These are phyloP conservation scores for Populus deltoides DNA, from an alignment of 345 rosid genomes.

Conservation along the genomic window DNA sequence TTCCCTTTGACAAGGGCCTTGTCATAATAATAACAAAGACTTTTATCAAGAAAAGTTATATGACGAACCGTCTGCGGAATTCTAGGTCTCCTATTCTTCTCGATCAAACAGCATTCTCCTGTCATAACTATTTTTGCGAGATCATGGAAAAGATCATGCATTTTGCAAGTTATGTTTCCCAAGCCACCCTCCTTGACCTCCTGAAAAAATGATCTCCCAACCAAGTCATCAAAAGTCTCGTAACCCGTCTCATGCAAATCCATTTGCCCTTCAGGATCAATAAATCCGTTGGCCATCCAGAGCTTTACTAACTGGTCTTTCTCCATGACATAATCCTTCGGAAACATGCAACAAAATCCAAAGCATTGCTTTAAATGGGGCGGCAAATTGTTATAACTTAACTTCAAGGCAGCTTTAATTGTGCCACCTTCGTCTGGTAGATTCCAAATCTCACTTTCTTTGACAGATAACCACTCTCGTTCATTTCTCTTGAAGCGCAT, in stretches of 20 bases:
- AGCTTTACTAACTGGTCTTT: conserved; percentile 6
- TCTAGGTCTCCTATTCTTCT: background rate
- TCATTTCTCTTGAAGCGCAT: background rate
- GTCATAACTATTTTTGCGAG: conserved; percentile 11
- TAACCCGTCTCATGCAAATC: conserved; percentile 10
- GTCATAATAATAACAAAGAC: background rate
- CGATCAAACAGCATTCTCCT: background rate
- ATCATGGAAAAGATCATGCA: conserved; percentile 31
- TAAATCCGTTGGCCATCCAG: conserved; percentile 32
- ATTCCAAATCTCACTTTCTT: no score
- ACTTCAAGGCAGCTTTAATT: background rate
- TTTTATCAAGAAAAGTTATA: accelerated
- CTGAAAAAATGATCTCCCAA: conserved; percentile 18
- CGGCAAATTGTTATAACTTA: conserved; percentile 1
- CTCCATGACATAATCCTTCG: background rate
- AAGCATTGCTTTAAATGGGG: conserved; percentile 3
- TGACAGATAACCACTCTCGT: no score
- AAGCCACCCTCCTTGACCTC: background rate
- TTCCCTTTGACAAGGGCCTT: background rate
- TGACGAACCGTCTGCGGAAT: background rate
- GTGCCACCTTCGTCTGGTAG: background rate
- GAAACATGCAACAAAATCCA: conserved; percentile 1
- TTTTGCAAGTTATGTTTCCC: conserved; percentile 4
- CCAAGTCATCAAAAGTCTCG: conserved; percentile 15
- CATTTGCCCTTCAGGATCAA: background rate